Percentiles rank a stretch among this genome's conserved stretches.
Conservation (phyloP, 73 alveolate genomes). For the Halteria grandinella region DNA sequence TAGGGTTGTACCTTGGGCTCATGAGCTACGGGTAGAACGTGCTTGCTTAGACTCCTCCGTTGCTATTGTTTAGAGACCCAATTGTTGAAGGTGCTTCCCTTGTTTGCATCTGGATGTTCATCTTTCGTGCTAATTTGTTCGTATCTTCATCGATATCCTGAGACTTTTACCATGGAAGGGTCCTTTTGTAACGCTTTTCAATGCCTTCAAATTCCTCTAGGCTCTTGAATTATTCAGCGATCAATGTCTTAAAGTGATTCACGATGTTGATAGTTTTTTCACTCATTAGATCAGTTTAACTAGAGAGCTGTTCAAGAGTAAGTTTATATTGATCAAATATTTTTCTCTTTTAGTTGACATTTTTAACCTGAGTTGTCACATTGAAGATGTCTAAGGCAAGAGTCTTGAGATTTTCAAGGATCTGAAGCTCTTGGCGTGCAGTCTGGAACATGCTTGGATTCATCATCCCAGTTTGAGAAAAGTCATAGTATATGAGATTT, state of each 20-base stretch:
- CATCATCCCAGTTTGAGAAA: background rate
- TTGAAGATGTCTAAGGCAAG: constrained; percentile 5
- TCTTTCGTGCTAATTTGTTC: constrained; percentile 7
- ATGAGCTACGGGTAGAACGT: background rate
- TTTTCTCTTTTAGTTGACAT: background rate
- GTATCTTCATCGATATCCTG: constrained; percentile 1
- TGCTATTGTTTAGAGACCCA: constrained; percentile 7
- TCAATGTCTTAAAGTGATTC: background rate
- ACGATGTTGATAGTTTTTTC: background rate
- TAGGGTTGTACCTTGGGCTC: background rate
- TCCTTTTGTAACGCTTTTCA: background rate
- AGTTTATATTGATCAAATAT: background rate
- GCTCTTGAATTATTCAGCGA: background rate
- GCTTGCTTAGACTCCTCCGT: constrained; percentile 1
- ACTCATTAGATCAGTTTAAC: background rate
- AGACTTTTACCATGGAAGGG: background rate
- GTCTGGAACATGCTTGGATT: background rate
- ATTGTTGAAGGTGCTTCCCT: background rate
- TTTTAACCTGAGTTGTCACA: constrained; percentile 1
- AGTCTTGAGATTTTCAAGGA: constrained; percentile 41
- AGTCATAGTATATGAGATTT: background rate
- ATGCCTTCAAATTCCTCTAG: background rate
- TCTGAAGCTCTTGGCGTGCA: constrained; percentile 42
- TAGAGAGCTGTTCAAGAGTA: background rate
- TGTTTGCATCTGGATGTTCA: constrained; percentile 11